Percentiles rank a stretch among this genome's conserved stretches.
Evolutionary conservation across 495 filamentous ascomycete species (phyloP).

Genomic region (Lasiosphaeriaceae sp.): DNA sequence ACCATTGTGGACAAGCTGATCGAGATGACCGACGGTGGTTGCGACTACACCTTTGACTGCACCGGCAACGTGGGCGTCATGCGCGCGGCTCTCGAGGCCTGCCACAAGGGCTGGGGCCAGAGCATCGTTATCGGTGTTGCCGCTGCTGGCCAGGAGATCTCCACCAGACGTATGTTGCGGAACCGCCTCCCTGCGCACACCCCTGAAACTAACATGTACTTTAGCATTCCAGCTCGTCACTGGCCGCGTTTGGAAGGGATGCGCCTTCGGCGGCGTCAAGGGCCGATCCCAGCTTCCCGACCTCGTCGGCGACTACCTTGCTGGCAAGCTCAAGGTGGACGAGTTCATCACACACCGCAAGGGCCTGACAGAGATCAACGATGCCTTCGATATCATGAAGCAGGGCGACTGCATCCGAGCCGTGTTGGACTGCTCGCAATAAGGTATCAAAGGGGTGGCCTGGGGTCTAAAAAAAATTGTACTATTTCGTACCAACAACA

Average conservation of each 20-base stretch:
- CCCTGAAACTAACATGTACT: constrained; percentile 20
- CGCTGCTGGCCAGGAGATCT: constrained; percentile 95
- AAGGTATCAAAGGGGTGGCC: neutral
- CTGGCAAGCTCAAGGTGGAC: constrained; percentile 90
- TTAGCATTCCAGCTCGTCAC: constrained; percentile 98
- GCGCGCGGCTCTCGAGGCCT: constrained; percentile 92
- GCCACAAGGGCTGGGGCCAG: constrained; percentile 99
- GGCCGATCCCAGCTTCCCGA: constrained; percentile 86
- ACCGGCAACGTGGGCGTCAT: constrained; percentile 96
- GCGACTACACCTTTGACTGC: constrained; percentile 99
- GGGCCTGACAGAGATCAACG: constrained; percentile 74
- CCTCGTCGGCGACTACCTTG: constrained; percentile 86
- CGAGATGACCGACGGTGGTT: constrained; percentile 98
- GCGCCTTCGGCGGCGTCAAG: constrained; percentile 97
- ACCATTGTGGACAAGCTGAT: constrained; percentile 86
- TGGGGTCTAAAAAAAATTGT: neutral
- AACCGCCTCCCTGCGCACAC: neutral
- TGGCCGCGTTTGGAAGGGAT: constrained; percentile 95
- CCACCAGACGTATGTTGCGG: constrained; percentile 77
- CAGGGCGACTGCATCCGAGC: constrained; percentile 91
- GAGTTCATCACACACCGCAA: constrained; percentile 99
- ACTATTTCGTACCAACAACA: no score
- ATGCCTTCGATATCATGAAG: constrained; percentile 92
- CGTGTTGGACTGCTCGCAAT: constrained; percentile 57
- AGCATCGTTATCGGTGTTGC: constrained; percentile 97